Evolutionary conservation across 2,329 filamentous ascomycete genomes (phyloP), one percentile per base, ranked within the genome.

Genomic region (Seiridium unicorne): DNA sequence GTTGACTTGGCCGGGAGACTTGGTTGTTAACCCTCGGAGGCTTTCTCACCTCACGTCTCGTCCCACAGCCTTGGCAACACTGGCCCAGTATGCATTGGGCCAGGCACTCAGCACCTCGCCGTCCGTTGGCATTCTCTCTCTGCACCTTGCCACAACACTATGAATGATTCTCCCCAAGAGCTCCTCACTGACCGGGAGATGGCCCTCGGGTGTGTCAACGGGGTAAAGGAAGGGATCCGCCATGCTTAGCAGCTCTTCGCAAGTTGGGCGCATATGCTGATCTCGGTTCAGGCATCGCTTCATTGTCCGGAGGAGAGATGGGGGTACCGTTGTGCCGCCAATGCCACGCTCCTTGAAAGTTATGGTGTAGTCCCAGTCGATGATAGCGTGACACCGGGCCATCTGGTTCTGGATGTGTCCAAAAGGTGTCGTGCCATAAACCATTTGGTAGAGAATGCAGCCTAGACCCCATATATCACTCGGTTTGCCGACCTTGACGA

Each of bases 371-470:
- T 87, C 83, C 74, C 87, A 91, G 73, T 94, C 91, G 66, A 93
- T 91, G 70, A 96, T 95, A 61, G 91, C 91, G 74, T 92, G 88
- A 72, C 96, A 95, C 31, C 92, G 88, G 44, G 91, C 87, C 79
- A 96, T 91, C 70, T 89, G 91, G 75, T 94, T 95, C 61, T 86
- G 81, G 66, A 99, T 96, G 72, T 98, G 93, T 11, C 89, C 93
- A 70, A 99, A 99, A 0, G 95, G 95, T 3, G 92, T 90, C n/a
- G 89, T 84, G n/a, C 95, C 95, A 72, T 99, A 99, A 0, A 94
- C 91, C 91, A 99, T 96, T 73, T 98, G 94, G 77, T 96, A 99
- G 11, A 99, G 81, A 62, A 99, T 98, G 72, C 95, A 99, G 18
- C 95, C 95, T 11, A 99, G 77, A 72, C 90, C 94, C 95, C 95